phyloP scores from a whole-genome alignment of 192 early-diverging fungal species.

The Paraglomus occultum region DNA sequence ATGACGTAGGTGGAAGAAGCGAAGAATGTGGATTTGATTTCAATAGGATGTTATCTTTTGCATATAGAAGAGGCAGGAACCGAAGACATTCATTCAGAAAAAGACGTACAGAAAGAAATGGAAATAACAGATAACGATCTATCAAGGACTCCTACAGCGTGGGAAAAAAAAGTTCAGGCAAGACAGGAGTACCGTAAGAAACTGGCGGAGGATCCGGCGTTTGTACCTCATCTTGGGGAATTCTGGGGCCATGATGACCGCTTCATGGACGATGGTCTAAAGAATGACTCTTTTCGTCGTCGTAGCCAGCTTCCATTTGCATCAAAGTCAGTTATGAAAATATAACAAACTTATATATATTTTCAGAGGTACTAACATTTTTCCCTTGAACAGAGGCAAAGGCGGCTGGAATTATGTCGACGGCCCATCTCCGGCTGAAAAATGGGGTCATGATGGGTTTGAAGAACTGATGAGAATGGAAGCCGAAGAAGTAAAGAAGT shows the following conservation, averaged over 20 bases:
- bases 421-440: constrained; percentile 21
- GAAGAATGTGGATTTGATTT: background rate
- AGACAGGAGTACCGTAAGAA: constrained; percentile 54
- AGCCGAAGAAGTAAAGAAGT: constrained; percentile 30
- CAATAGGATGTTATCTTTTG: background rate
- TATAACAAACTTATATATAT: too few species aligned
- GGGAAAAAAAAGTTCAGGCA: constrained; percentile 37
- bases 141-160: constrained; percentile 11
- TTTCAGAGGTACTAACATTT: too few species aligned
- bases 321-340: constrained; percentile 5
- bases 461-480: constrained; percentile 51
- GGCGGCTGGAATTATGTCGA: background rate
- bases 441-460: constrained; percentile 53
- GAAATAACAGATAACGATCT: background rate
- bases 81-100: background rate
- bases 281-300: constrained; percentile 32
- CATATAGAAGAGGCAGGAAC: background rate
- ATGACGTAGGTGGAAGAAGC: background rate
- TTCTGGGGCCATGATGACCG: constrained; percentile 62
- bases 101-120: background rate
- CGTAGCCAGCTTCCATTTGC: constrained; percentile 5
- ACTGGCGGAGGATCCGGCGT: constrained; percentile 53
- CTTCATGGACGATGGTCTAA: constrained; percentile 49
- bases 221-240: constrained; percentile 54
- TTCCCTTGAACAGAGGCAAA: background rate